Evolutionary conservation across 2,329 filamentous ascomycete species (phyloP), one percentile per base, ranked within the genome.

Genomic region (Biscogniauxia mediterranea): DNA sequence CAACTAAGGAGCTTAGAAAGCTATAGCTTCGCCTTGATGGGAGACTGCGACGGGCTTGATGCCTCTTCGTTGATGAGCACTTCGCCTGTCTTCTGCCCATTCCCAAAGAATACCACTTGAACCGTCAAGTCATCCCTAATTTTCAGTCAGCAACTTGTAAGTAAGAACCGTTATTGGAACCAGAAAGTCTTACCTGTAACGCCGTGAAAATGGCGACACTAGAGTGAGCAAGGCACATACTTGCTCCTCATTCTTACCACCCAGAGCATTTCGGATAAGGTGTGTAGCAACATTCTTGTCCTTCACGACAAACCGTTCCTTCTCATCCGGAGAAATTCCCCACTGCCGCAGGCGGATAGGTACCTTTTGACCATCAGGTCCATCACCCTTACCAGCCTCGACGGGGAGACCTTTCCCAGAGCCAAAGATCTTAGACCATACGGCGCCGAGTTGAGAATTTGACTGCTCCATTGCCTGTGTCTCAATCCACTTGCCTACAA

Each of bases 221-320:
- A 99, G 82, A 1, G 95, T 98, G 69, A 99, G 82, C 64, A 99
- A 80, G 20, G 94, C 94, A 71, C 91, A 96, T 17, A 99, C 85
- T 83, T 97, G 95, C 77, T 99, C 96, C 70, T 89, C 87, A 71
- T 99, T 93, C 74, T 90, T 93, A 11, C 95, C 95, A 58, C 95
- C 95, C 28, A 99, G 86, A 0, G 95, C 95, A 72, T 99, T 99
- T 65, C 95, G 88, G 54, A 98, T 91, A 54, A 99, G 84, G 79
- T 99, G 95, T 1, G 95, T 99, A 0, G 95, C 95, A 7, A 90
- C 95, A 68, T 99, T 99, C 79, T 93, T 93, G 75, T 99, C 96
- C 79, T 96, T 89, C 11, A 97, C 91, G 1, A 96, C 88, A 70
- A 98, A 99, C n/a, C 95, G 85, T 69, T 90, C 88, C 69, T 89